Percentiles rank a stretch among this genome's conserved stretches.
These are phyloP conservation scores for Tritrichomonas foetus DNA, from an alignment of 208 protist species.

Conservation along the genomic window DNA sequence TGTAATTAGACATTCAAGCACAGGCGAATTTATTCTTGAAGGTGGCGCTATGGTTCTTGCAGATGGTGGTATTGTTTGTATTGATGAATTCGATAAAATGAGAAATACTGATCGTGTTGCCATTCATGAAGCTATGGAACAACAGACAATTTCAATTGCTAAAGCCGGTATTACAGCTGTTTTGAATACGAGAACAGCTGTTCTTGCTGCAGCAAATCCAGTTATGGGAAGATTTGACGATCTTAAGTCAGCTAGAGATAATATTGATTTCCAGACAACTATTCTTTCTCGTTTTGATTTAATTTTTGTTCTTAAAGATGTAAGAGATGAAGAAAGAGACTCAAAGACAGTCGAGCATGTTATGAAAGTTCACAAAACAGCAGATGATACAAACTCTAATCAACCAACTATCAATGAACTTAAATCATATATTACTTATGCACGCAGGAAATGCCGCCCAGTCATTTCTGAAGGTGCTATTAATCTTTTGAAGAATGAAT, in stretches of 20 bases:
- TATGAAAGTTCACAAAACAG: constrained; percentile 40
- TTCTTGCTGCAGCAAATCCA: constrained; percentile 99
- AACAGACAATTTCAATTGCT: constrained; percentile 97
- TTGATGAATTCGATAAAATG: constrained; percentile 99
- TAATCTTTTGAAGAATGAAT: constrained; percentile 81
- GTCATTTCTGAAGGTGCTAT: constrained; percentile 78
- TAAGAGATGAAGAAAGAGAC: constrained; percentile 49
- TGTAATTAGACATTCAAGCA: constrained; percentile 67
- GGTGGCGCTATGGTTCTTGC: constrained; percentile 99
- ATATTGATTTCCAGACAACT: constrained; percentile 76
- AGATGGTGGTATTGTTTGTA: constrained; percentile 98
- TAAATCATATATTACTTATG: constrained; percentile 87
- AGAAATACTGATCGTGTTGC: constrained; percentile 81
- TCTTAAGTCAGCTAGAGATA: constrained; percentile 61
- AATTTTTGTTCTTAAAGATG: constrained; percentile 77
- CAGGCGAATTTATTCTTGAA: constrained; percentile 88
- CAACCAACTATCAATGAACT: constrained; percentile 66
- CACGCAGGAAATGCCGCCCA: constrained; percentile 66
- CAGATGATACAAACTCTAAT: constrained; percentile 46
- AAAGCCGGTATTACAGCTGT: constrained; percentile 98
- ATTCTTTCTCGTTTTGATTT: constrained; percentile 91
- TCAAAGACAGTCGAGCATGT: constrained; percentile 37
- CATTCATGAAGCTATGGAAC: constrained; percentile 99
- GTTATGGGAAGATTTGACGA: constrained; percentile 75
- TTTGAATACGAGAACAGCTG: constrained; percentile 94